Evolutionary conservation across 345 rosid species (phyloP).

Genomic region (Arabis alpina): DNA sequence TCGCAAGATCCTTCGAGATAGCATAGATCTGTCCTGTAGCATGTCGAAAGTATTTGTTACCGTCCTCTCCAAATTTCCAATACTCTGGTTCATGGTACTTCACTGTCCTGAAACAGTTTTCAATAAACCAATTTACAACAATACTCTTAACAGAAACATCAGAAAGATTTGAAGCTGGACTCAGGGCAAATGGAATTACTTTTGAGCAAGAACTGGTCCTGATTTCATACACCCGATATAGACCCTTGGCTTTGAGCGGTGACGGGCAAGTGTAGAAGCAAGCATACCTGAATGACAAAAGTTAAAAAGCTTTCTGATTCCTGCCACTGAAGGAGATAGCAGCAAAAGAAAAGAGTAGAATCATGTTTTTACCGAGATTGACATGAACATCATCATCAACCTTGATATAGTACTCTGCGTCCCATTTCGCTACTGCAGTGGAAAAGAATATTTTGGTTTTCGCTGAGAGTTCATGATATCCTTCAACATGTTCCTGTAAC

Average conservation of each 20-base stretch:
- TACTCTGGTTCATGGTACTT: slow-evolving; percentile 97
- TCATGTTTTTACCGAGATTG: slow-evolving; percentile 60
- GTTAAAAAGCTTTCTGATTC: background rate
- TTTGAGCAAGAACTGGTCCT: slow-evolving; percentile 93
- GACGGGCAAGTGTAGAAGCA: slow-evolving; percentile 85
- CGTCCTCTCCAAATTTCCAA: slow-evolving; percentile 98
- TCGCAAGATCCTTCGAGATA: slow-evolving; percentile 89
- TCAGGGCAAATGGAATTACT: slow-evolving; percentile 50
- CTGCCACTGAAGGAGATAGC: background rate
- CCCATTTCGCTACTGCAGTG: slow-evolving; percentile 94
- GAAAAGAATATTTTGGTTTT: slow-evolving; percentile 93
- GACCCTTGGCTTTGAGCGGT: slow-evolving; percentile 89
- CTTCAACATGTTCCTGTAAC: slow-evolving; percentile 91
- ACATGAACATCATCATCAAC: slow-evolving; percentile 99
- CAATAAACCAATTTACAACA: slow-evolving; percentile 2
- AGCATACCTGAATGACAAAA: slow-evolving; percentile 61
- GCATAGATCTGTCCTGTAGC: slow-evolving; percentile 99
- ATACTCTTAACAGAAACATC: background rate
- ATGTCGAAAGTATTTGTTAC: slow-evolving; percentile 94
- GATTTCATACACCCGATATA: slow-evolving; percentile 99
- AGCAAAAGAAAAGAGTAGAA: background rate
- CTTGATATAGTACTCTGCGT: slow-evolving; percentile 91
- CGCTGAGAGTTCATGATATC: slow-evolving; percentile 95
- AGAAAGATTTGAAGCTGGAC: background rate
- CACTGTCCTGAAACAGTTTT: slow-evolving; percentile 61